Percentiles rank a stretch among this genome's conserved stretches.
Evolutionary conservation across 257 asterid genomes (phyloP).

Genomic region (Nicotiana undulata): DNA sequence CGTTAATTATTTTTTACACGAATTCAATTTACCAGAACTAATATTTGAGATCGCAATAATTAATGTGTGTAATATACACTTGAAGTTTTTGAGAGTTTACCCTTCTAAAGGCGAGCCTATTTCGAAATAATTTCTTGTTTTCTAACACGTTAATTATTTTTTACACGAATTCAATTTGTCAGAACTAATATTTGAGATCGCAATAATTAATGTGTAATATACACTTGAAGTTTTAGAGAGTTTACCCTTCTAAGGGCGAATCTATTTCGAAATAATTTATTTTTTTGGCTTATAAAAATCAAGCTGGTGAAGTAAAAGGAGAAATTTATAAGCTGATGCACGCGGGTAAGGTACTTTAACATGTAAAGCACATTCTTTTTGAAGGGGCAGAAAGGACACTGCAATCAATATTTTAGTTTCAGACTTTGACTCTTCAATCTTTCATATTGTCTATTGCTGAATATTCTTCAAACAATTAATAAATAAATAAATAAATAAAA

Average conservation of each 20-base stretch:
- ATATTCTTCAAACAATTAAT: neutral
- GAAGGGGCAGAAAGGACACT: constrained; percentile 2
- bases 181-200: too few relatives aligned
- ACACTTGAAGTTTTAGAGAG: too few relatives aligned
- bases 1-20: neutral
- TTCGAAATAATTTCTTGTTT: too few relatives aligned
- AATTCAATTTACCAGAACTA: too few relatives aligned
- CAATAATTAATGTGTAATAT: too few relatives aligned
- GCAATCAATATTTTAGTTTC: neutral
- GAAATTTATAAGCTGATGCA: neutral
- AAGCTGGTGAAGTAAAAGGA: neutral
- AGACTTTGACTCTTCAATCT: neutral
- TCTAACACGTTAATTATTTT: too few relatives aligned
- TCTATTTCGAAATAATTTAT: neutral
- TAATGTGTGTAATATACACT: too few relatives aligned
- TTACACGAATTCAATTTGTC: neutral
- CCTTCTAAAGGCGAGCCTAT: too few relatives aligned
- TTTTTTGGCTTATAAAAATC: neutral
- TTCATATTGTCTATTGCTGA: neutral
- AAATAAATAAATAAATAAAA: neutral
- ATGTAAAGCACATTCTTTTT: neutral
- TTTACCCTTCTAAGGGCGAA: neutral
- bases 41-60: too few relatives aligned
- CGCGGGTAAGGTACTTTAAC: neutral
- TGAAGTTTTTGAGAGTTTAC: too few relatives aligned